Evolutionary conservation across 495 filamentous ascomycete genomes (phyloP), one percentile per base, ranked within the genome.

Genomic region (Chaetomium tenue): DNA sequence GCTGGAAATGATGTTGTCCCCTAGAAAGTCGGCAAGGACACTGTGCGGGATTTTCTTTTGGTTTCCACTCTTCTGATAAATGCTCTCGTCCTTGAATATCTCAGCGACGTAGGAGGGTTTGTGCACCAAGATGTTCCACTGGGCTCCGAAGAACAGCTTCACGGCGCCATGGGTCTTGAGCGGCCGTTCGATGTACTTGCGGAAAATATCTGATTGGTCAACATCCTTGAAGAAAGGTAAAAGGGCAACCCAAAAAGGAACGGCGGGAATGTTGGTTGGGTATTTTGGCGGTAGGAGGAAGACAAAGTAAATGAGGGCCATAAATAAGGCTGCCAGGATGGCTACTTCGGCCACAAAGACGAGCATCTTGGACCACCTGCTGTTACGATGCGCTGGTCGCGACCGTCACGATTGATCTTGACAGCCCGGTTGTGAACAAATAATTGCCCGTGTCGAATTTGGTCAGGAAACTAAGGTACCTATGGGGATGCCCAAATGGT

Each of bases 21-120:
- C 72, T 1, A 73, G 62, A 37, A 78, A 72, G 25, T 69, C 64
- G 1, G 79, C 78, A 23, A 82, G 69, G 0, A 80, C 72, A 33
- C 74, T 74, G 58, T 77, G 70, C 0, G 78, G 80, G 5, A 80
- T 79, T 74, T 83, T 83, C 42, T 77, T 74, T 55, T 83, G 76
- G 55, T 77, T 81, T 0, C 81, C 80, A 13, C 71, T 72, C 66
- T 83, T 83, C 0, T 70, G 64, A 51, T 76, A 82, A 0, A 79
- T 37, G 26, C 78, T 68, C 50, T 83, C 79, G 33, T 82, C 72
- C n/a, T 76, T 76, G 63, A 84, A 78, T 50, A 84, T 75, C 50
- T 80, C 73, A 7, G 71, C 70, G 13, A 84, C 62, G 55, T 74
- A 79, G 2, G 71, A 57, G 0, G 81, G 78, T 73, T 70, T 57